Evolutionary conservation across 768 basidiomycete species (phyloP), one percentile per base, ranked within the genome.

Genomic region (Rhodosporidiobolus sp.): DNA sequence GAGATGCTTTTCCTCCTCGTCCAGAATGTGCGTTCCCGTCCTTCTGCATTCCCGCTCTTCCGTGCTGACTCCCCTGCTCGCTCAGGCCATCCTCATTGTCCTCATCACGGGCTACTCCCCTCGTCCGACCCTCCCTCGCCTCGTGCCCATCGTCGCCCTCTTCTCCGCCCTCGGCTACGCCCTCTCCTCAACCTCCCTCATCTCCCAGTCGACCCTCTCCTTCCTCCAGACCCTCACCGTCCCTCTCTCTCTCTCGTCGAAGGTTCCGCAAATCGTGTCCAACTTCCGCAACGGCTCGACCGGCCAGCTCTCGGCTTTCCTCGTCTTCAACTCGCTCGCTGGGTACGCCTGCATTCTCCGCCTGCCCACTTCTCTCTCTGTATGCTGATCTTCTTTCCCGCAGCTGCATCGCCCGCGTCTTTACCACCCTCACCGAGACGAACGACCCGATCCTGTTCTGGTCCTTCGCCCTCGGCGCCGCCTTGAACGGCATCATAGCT

Each of bases 221-320:
- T 74, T 89, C 57, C 86, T 94, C 48, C 94, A 97, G 81, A 82
- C 92, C 20, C 83, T 87, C 67, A 96, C 94, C 8, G 88, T 99
- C 48, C 96, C 96, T 0, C 86, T 98, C 34, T 90, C 92, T 6
- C 85, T 97, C 43, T 88, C 91, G 81, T 93, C 93, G 71, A 98
- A 98, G 82, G 82, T 96, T 57, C 96, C 96, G 10, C 96, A 98
- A 77, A 98, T 98, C 81, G 77, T 85, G 64, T 88, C 91, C 77
- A 99, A 96, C 83, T 80, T 86, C 67, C 86, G 86, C 56, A 84
- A 87, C 9, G 82, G 85, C 60, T 91, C 89, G 12, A 98, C 96
- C 0, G 96, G 96, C 19, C 93, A 97, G 78, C 89, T 99, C 53
- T 94, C 92, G 19, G 87, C 92, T 0, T 91, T 99, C 79, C 93